Conservation (phyloP, 208 protist species). For the Vickermania ingenoplastis region DNA sequence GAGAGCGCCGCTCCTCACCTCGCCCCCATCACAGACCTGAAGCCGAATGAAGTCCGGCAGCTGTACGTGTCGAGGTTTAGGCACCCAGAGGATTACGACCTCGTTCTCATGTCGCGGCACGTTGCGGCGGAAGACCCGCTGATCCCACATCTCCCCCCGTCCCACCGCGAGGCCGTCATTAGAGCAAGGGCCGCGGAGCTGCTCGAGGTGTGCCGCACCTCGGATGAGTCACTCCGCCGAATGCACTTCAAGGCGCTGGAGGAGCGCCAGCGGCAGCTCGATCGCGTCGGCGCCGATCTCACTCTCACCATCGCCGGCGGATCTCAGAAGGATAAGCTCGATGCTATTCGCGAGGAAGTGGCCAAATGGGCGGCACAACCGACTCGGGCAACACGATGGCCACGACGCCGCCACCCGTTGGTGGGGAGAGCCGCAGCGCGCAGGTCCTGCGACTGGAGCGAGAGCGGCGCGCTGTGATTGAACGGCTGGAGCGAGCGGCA, state of each 20-base stretch:
- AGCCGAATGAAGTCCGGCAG: constrained; percentile 16
- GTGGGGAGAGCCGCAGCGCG: constrained; percentile 5
- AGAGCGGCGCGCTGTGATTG: constrained; percentile 3
- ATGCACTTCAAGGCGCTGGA: not conserved
- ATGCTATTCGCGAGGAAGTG: not conserved
- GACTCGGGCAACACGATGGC: constrained; percentile 4
- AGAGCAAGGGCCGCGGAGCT: constrained; percentile 16
- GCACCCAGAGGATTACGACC: constrained; percentile 36
- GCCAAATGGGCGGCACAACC: not conserved
- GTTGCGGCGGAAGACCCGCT: constrained; percentile 5
- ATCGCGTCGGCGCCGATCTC: not conserved
- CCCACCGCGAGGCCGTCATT: constrained; percentile 15
- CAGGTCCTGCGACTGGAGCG: constrained; percentile 3
- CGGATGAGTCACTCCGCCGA: not conserved
- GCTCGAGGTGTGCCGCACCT: constrained; percentile 1
- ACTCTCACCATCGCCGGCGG: not conserved
- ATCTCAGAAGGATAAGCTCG: not conserved
- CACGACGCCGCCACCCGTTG: constrained; percentile 13
- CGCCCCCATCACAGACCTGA: constrained; percentile 31
- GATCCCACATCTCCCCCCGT: constrained; percentile 12
- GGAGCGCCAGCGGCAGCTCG: constrained; percentile 1
- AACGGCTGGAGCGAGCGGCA: constrained; percentile 7
- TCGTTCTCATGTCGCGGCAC: constrained; percentile 14
- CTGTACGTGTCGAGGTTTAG: constrained; percentile 19
- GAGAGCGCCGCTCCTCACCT: constrained; percentile 15